Evolutionary conservation across 164 flowering plant genomes (phyloP), one percentile per base, ranked within the genome.

Genomic region (Magnolia sinica): DNA sequence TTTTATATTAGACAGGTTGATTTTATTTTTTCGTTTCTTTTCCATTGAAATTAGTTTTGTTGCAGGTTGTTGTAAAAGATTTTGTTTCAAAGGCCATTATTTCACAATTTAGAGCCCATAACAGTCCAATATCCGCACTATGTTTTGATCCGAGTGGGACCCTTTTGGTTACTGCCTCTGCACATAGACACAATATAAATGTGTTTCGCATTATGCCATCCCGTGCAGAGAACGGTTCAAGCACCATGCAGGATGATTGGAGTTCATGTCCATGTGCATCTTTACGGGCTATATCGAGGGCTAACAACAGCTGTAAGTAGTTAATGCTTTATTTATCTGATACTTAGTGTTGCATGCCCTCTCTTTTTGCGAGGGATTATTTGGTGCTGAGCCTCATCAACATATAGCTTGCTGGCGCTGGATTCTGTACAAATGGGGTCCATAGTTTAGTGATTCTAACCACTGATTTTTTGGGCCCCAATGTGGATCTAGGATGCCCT

Each of bases 61-160:
- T 85, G 81, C 94, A 94, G 99, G 96, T 96, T 81, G 90, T 86
- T 67, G 84, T 95, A 23, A 91, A 89, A 84, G 98, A 95, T 81
- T 84, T 95, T 83, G 85, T 86, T 69, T 88, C 96, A 64, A 85
- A 84, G 82, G 89, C 91, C 76, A 87, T 91, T 76, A 74, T 95
- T 73, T 86, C 98, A 71, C 98, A 95, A 64, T 95, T 95, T 80
- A 88, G 86, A 81, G 98, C 98, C 68, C 98, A 95, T 82, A 86
- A 90, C 20, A 95, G 98, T 86, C 98, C 98, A 45, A 89, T 95
- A 72, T 93, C 97, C 79, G 97, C 97, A 52, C 81, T 93, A 23
- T 90, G 95, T 82, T 95, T 95, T 85, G 98, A 95, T 77, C 97
- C 92, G 50, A 93, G 97, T 83, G 98, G 98, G 63, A 95, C 98